These are phyloP conservation scores for Platanthera guangdongensis DNA, from an alignment of 106 monocot genomes.

Conservation along the genomic window DNA sequence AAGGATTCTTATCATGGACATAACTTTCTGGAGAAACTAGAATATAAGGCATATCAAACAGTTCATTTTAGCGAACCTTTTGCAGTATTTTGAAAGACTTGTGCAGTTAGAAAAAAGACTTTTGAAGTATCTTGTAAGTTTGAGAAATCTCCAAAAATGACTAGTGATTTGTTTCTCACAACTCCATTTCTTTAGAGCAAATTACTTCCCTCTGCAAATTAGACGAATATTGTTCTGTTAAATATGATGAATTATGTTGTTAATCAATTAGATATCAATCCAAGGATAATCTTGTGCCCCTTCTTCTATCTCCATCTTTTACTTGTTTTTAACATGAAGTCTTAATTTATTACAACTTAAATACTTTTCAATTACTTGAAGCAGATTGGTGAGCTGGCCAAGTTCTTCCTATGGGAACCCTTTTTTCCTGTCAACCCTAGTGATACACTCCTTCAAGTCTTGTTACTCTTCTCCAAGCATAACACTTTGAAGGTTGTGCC, in stretches of 20 bases:
- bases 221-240: not conserved
- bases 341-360: not conserved
- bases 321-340: not conserved
- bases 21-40: too few species aligned
- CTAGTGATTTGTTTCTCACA: not conserved
- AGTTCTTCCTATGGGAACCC: slow-evolving; percentile 39
- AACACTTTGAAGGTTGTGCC: slow-evolving; percentile 28
- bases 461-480: slow-evolving; percentile 39
- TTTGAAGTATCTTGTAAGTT: not conserved
- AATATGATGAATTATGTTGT: not conserved
- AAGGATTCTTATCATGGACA: too few species aligned
- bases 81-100: not conserved
- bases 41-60: too few species aligned
- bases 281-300: not conserved
- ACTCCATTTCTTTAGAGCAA: not conserved
- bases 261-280: not conserved
- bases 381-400: slow-evolving; percentile 39
- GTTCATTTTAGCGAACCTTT: not conserved
- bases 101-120: not conserved
- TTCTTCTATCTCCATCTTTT: not conserved
- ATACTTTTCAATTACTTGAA: not conserved
- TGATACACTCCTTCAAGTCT: slow-evolving; percentile 37
- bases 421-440: slow-evolving; percentile 32
- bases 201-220: not conserved
- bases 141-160: not conserved